A percentile compares a stretch with the other conserved stretches of the same genome.
Evolutionary conservation across 202 grass and related monocot species (phyloP).

Genomic region (Cymbopogon flexuosus): DNA sequence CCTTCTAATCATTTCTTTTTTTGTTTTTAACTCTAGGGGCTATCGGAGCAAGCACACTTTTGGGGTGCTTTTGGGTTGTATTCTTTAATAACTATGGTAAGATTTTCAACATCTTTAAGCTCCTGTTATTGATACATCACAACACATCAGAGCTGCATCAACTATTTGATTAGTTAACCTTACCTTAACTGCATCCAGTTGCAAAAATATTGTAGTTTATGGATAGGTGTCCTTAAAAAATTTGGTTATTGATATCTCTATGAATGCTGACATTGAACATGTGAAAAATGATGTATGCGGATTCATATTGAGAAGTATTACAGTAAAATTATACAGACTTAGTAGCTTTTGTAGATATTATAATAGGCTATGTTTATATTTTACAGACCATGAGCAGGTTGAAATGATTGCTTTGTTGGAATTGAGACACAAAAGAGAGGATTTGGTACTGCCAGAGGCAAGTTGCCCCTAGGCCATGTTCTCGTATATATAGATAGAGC

Average conservation of each 20-base stretch:
- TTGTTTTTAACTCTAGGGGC: slow-evolving; percentile 39
- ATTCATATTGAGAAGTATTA: background rate
- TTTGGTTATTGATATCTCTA: background rate
- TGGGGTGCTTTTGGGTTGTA: slow-evolving; percentile 95
- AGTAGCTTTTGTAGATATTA: background rate
- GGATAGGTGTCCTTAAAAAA: background rate
- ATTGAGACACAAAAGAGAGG: too few species aligned
- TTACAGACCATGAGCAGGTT: background rate
- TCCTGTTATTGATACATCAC: slow-evolving; percentile 14
- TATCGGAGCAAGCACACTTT: slow-evolving; percentile 70
- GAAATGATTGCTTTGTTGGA: background rate
- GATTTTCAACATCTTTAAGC: slow-evolving; percentile 29
- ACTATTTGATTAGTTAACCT: slow-evolving; percentile 5
- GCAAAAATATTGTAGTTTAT: background rate
- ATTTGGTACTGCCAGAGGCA: too few species aligned
- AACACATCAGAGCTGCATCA: background rate
- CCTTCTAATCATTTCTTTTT: slow-evolving; percentile 1
- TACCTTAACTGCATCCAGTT: background rate
- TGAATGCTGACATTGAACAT: background rate
- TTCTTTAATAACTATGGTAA: slow-evolving; percentile 75
- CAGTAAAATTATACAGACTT: background rate
- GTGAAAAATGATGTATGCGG: background rate
- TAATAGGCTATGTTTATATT: background rate
- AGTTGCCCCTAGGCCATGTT: too few species aligned
- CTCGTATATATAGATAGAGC: too few species aligned